Percentiles rank a stretch among this genome's conserved stretches.
Conservation (phyloP, 2,329 filamentous ascomycete genomes). For the Colletotrichum cereale region DNA sequence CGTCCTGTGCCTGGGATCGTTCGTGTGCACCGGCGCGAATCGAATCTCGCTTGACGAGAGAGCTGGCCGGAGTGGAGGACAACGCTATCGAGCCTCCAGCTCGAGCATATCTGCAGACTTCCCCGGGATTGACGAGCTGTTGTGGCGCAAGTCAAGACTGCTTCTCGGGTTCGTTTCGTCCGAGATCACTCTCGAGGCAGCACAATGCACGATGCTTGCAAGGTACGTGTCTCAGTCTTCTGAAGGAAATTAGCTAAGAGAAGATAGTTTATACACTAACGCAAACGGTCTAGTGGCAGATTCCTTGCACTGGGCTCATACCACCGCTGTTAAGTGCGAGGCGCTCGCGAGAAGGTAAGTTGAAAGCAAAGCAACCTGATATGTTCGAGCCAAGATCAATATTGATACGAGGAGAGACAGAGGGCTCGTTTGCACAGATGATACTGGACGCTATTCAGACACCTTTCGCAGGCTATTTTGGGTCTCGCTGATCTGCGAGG, state of each 20-base stretch:
- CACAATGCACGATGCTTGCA: constrained; percentile 47
- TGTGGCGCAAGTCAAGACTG: constrained; percentile 46
- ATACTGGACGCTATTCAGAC: constrained; percentile 38
- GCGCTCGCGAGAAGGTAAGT: constrained; percentile 41
- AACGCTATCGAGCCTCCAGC: neutral
- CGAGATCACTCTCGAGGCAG: constrained; percentile 43
- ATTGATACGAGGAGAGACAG: no score
- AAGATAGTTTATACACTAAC: constrained; percentile 45
- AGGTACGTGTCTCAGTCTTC: constrained; percentile 40
- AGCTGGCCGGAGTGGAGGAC: constrained; percentile 5
- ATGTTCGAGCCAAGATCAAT: no score
- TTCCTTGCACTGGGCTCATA: constrained; percentile 46
- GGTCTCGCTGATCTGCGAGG: constrained; percentile 48
- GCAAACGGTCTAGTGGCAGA: constrained; percentile 44
- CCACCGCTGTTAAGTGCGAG: constrained; percentile 47
- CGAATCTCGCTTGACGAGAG: constrained; percentile 22
- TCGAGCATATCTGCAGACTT: constrained; percentile 3
- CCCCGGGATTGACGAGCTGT: neutral
- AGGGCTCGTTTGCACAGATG: neutral
- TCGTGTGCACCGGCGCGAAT: constrained; percentile 24
- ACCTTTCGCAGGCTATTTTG: constrained; percentile 46
- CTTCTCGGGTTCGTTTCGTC: constrained; percentile 43
- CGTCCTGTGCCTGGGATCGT: constrained; percentile 40
- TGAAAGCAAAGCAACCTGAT: no score
- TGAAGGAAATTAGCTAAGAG: neutral